A percentile compares a stretch with the other conserved stretches of the same genome.
Evolutionary conservation across 106 monocot species (phyloP).

Genomic region (Hemerocallis citrina): DNA sequence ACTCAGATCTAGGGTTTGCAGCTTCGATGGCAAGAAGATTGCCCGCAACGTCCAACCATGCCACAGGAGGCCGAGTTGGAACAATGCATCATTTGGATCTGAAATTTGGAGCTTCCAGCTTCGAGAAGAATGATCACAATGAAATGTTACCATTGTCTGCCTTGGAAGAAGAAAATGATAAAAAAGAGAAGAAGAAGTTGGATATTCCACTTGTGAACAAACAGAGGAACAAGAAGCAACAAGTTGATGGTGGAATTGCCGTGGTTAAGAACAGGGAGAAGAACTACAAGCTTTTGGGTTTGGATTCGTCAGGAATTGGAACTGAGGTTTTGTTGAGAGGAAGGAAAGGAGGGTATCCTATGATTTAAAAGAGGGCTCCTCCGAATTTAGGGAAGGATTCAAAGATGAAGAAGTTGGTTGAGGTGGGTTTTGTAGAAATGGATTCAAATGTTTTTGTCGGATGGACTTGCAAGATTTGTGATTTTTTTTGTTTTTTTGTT

Average conservation of each 20-base stretch:
- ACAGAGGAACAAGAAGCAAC: constrained; percentile 25
- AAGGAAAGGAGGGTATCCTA: constrained; percentile 2
- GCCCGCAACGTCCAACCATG: no score
- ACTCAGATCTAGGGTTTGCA: no score
- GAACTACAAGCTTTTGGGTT: constrained; percentile 24
- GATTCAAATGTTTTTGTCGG: constrained; percentile 62
- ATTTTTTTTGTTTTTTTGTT: background rate
- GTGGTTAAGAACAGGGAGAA: background rate
- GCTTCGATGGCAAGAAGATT: no score
- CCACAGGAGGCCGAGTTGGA: no score
- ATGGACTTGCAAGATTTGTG: constrained; percentile 66
- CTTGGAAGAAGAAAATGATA: background rate
- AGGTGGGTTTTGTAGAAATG: constrained; percentile 57
- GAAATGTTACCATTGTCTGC: no score
- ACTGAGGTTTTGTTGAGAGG: constrained; percentile 23
- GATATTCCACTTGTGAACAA: constrained; percentile 35
- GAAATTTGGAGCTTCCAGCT: no score
- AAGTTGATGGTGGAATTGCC: no score
- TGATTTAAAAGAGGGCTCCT: constrained; percentile 5
- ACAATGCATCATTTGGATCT: no score
- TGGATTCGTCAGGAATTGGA: constrained; percentile 8
- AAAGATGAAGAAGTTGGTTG: constrained; percentile 59
- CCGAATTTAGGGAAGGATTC: constrained; percentile 10
- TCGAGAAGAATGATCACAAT: no score
- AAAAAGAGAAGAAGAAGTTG: background rate